Evolutionary conservation across 2,329 filamentous ascomycete genomes (phyloP).

Genomic region (Alternaria metachromatica): DNA sequence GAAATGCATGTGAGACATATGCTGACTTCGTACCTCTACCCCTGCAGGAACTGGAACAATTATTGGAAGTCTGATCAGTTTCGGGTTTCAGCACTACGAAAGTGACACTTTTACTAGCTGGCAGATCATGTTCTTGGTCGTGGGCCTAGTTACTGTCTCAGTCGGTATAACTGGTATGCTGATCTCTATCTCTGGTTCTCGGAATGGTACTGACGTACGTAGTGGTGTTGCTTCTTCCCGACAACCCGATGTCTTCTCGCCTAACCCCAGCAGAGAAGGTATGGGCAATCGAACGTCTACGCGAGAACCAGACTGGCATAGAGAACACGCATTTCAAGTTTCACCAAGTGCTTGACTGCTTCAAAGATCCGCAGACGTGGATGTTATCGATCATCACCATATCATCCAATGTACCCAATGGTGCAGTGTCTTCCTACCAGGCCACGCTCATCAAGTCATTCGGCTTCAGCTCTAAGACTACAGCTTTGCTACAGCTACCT

Average conservation of each 20-base stretch:
- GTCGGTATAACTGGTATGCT: conserved; percentile 34
- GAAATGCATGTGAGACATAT: background rate
- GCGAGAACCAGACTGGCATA: conserved; percentile 58
- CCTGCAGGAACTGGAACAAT: conserved; percentile 55
- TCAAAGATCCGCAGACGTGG: conserved; percentile 53
- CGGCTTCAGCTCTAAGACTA: conserved; percentile 47
- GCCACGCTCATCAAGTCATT: conserved; percentile 39
- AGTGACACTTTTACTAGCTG: conserved; percentile 64
- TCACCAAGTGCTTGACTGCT: conserved; percentile 53
- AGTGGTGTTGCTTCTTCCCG: conserved; percentile 63
- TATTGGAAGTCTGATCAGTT: conserved; percentile 63
- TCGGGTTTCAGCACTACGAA: conserved; percentile 62
- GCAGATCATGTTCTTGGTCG: conserved; percentile 73
- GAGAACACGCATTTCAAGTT: conserved; percentile 58
- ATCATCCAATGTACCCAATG: conserved; percentile 45
- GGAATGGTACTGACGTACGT: background rate
- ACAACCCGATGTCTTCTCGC: conserved; percentile 44
- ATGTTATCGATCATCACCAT: conserved; percentile 45
- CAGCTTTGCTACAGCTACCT: conserved; percentile 38
- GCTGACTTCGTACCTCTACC: conserved; percentile 48
- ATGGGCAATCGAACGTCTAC: conserved; percentile 49
- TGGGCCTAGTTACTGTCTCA: conserved; percentile 44
- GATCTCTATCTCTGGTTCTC: too few relatives aligned
- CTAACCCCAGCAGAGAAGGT: conserved; percentile 26
- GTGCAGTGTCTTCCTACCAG: conserved; percentile 46